phyloP scores from a whole-genome alignment of 495 filamentous ascomycete genomes.

The Neurospora sp. region DNA sequence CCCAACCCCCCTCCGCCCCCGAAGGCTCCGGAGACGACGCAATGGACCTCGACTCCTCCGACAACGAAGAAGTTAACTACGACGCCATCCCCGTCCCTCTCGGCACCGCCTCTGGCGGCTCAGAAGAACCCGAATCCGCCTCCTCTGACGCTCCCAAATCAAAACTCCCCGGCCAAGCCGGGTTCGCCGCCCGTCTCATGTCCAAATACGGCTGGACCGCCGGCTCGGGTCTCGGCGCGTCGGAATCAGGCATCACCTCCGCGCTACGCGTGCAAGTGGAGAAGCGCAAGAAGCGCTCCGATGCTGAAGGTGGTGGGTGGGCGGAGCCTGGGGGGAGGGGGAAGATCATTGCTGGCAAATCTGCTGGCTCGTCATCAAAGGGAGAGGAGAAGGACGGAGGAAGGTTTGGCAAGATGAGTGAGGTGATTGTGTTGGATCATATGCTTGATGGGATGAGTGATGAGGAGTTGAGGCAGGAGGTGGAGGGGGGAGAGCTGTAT shows the following conservation, averaged over 20 bases:
- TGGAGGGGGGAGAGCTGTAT: slow-evolving; percentile 56
- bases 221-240: slow-evolving; percentile 76
- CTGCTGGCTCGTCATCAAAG: not conserved
- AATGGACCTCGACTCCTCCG: slow-evolving; percentile 42
- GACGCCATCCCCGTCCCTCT: slow-evolving; percentile 17
- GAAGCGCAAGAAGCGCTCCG: slow-evolving; percentile 67
- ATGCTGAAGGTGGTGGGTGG: slow-evolving; percentile 73
- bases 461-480: slow-evolving; percentile 46
- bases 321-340: slow-evolving; percentile 57
- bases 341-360: slow-evolving; percentile 67
- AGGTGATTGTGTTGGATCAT: slow-evolving; percentile 65
- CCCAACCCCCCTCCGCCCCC: slow-evolving; percentile 30
- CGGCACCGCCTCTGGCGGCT: not conserved
- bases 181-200: slow-evolving; percentile 76
- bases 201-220: slow-evolving; percentile 88
- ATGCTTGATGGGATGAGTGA: slow-evolving; percentile 74
- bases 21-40: slow-evolving; percentile 26
- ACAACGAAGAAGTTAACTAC: slow-evolving; percentile 35
- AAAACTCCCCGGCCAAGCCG: slow-evolving; percentile 66
- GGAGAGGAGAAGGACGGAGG: slow-evolving; percentile 34
- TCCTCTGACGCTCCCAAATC: slow-evolving; percentile 36
- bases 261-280: slow-evolving; percentile 75
- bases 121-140: not conserved
- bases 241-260: slow-evolving; percentile 68
- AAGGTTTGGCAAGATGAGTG: slow-evolving; percentile 65